phyloP scores from a whole-genome alignment of 441 rosid species.

The Pelargonium australe region DNA sequence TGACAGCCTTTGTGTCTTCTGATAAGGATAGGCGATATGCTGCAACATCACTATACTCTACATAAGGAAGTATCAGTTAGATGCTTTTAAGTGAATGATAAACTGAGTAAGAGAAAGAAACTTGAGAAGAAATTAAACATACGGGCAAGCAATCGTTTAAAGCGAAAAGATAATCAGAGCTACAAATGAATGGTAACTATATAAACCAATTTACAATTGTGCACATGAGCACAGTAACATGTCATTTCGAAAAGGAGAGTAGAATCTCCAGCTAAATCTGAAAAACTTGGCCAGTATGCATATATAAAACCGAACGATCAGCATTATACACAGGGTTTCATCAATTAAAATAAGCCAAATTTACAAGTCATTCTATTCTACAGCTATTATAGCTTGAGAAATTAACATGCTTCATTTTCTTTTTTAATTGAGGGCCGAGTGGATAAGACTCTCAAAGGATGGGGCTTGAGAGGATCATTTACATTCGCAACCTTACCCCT shows the following conservation, averaged over 20 bases:
- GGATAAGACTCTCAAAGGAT: no score
- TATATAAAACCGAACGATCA: not conserved
- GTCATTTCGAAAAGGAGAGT: not conserved
- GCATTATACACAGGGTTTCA: not conserved
- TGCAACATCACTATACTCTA: constrained; percentile 89
- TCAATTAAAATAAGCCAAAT: not conserved
- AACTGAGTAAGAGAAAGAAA: not conserved
- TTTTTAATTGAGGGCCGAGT: no score
- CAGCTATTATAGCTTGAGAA: not conserved
- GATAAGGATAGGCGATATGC: constrained; percentile 89
- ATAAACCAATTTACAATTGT: not conserved
- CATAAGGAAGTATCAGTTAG: constrained; percentile 12
- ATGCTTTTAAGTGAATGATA: not conserved
- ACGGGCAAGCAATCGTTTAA: no score
- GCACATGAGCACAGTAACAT: not conserved
- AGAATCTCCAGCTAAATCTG: not conserved
- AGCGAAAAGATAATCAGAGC: not conserved
- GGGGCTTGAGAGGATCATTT: no score
- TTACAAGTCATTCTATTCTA: not conserved
- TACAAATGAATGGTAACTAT: constrained; percentile 5
- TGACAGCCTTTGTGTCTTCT: constrained; percentile 97
- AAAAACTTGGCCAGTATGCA: not conserved
- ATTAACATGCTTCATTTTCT: not conserved
- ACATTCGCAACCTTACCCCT: no score
- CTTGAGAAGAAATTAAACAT: not conserved